These are phyloP conservation scores for Miamiensis avidus DNA, from an alignment of 169 alveolate genomes.

Conservation along the genomic window DNA sequence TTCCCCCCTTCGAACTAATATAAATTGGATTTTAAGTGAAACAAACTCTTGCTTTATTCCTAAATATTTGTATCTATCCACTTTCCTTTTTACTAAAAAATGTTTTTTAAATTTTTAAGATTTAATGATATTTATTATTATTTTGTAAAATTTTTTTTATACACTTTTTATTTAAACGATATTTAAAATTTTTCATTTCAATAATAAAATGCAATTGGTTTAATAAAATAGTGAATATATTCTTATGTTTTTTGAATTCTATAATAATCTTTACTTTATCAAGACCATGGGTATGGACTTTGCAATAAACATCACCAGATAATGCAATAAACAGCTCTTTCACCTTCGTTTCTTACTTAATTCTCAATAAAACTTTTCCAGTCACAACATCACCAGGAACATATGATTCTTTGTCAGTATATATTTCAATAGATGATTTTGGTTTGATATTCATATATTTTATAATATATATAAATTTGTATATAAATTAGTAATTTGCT, in stretches of 20 bases:
- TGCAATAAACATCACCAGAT: background rate
- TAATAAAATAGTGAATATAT: too few species aligned
- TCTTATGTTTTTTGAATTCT: too few species aligned
- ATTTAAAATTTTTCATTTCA: too few species aligned
- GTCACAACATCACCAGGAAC: background rate
- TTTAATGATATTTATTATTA: too few species aligned
- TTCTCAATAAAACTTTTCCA: background rate
- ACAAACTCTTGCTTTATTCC: background rate
- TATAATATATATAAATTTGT: too few species aligned
- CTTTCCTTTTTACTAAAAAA: background rate
- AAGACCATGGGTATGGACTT: background rate
- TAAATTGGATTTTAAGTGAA: background rate
- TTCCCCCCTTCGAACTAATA: background rate
- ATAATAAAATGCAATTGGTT: too few species aligned
- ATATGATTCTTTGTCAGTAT: background rate
- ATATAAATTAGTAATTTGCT: too few species aligned
- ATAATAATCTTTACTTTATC: background rate
- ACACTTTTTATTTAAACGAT: too few species aligned
- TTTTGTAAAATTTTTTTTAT: too few species aligned
- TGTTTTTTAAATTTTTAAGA: too few species aligned
- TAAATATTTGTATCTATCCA: background rate
- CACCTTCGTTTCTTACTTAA: background rate
- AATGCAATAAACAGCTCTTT: background rate
- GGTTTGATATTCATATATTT: background rate
- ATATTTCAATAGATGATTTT: background rate